Conservation (phyloP, 2,329 filamentous ascomycete genomes). For the Nemania diffusa region DNA sequence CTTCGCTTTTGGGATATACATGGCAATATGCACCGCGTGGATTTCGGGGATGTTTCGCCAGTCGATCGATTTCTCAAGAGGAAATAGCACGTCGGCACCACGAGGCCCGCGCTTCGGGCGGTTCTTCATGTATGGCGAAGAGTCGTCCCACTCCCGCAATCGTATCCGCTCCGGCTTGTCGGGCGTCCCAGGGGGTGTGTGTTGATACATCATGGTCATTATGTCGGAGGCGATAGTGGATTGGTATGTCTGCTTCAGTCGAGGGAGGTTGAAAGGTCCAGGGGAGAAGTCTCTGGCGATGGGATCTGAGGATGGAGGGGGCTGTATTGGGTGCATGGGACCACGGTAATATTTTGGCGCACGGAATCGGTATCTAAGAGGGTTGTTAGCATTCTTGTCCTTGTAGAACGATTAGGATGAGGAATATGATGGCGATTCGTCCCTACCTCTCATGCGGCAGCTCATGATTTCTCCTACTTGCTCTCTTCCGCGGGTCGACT, state of each 20-base stretch:
- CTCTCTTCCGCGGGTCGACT: slow-evolving; percentile 59
- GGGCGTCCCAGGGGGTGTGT: slow-evolving; percentile 80
- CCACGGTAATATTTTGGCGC: slow-evolving; percentile 95
- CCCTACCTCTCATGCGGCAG: slow-evolving; percentile 44
- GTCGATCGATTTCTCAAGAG: slow-evolving; percentile 77
- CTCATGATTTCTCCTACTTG: slow-evolving; percentile 46
- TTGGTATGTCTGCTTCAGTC: slow-evolving; percentile 90
- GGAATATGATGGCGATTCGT: slow-evolving; percentile 1
- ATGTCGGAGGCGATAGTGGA: slow-evolving; percentile 87
- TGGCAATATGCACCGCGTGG: slow-evolving; percentile 82
- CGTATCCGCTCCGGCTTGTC: slow-evolving; percentile 67
- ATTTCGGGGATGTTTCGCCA: slow-evolving; percentile 89
- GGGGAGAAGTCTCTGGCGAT: slow-evolving; percentile 88
- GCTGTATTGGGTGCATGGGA: slow-evolving; percentile 91
- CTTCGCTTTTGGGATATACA: slow-evolving; percentile 74
- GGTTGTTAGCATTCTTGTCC: slow-evolving; percentile 14
- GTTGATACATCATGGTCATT: slow-evolving; percentile 87
- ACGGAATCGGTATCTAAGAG: slow-evolving; percentile 86
- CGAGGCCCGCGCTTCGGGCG: slow-evolving; percentile 85
- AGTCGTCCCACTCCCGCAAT: slow-evolving; percentile 86
- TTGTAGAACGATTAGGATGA: background rate
- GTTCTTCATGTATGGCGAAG: slow-evolving; percentile 94
- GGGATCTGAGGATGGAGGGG: slow-evolving; percentile 86
- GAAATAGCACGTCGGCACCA: slow-evolving; percentile 76
- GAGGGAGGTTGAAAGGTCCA: slow-evolving; percentile 88